Percentiles rank a stretch among this genome's conserved stretches.
phyloP scores from a whole-genome alignment of 352 stramenopile species.

The Halophytophthora batemanensis region DNA sequence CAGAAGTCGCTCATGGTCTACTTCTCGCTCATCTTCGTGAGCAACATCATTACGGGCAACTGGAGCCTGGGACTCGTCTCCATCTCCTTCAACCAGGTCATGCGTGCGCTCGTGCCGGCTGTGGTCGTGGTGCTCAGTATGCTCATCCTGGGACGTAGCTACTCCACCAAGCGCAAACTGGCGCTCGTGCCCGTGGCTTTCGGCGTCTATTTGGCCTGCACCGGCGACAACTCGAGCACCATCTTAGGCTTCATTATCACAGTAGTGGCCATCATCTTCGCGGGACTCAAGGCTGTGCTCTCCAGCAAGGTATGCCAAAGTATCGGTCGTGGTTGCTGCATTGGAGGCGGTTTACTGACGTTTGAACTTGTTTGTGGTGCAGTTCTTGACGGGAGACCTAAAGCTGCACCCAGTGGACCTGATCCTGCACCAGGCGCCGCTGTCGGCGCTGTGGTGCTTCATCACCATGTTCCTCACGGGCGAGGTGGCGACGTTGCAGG shows the following conservation, averaged over 20 bases:
- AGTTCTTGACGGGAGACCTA: constrained; percentile 90
- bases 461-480: constrained; percentile 76
- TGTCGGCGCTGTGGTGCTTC: constrained; percentile 90
- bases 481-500: constrained; percentile 60
- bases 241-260: constrained; percentile 89
- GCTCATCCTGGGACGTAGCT: constrained; percentile 73
- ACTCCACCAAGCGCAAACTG: constrained; percentile 70
- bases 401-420: constrained; percentile 94
- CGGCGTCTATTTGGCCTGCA: constrained; percentile 82
- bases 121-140: constrained; percentile 82
- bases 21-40: constrained; percentile 92
- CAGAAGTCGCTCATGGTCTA: constrained; percentile 83
- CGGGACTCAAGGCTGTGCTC: constrained; percentile 90
- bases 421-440: constrained; percentile 90
- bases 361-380: constrained; percentile 2
- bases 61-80: constrained; percentile 90
- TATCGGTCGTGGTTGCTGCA: background rate
- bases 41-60: constrained; percentile 96
- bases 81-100: constrained; percentile 96
- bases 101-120: constrained; percentile 80
- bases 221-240: constrained; percentile 88
- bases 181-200: constrained; percentile 77
- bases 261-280: constrained; percentile 84
- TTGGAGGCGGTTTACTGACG: constrained; percentile 2
- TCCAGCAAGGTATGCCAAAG: constrained; percentile 68